Evolutionary conservation across 2,329 filamentous ascomycete species (phyloP).

Genomic region (Diaporthe sp.): DNA sequence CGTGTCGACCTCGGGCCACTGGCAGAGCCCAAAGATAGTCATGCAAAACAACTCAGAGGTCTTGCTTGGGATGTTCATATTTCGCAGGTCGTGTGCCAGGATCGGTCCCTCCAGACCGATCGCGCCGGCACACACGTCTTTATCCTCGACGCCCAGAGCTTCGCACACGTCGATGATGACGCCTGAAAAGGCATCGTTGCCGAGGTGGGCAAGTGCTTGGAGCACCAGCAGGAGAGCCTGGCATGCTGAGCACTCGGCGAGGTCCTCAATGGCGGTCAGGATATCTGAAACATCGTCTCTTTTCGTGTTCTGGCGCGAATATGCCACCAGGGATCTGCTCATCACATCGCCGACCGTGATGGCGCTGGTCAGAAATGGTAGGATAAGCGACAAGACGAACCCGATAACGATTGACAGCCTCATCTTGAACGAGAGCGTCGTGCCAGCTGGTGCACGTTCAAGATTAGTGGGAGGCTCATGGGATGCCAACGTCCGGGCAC

Average conservation of each 20-base stretch:
- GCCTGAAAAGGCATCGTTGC: conserved; percentile 53
- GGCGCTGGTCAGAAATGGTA: conserved; percentile 26
- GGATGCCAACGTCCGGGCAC: neutral
- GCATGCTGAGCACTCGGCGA: conserved; percentile 39
- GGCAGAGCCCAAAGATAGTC: conserved; percentile 67
- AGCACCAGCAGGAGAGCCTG: conserved; percentile 37
- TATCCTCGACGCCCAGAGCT: conserved; percentile 59
- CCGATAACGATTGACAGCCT: conserved; percentile 25
- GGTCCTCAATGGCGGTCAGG: conserved; percentile 37
- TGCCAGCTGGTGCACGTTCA: neutral
- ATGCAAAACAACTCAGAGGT: conserved; percentile 67
- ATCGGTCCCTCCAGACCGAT: conserved; percentile 67
- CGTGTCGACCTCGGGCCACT: conserved; percentile 60
- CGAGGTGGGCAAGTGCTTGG: conserved; percentile 36
- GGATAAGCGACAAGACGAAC: conserved; percentile 11
- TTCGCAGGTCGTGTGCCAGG: conserved; percentile 62
- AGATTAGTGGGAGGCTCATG: neutral
- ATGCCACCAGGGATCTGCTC: conserved; percentile 30
- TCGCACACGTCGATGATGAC: conserved; percentile 53
- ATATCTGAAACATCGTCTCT: conserved; percentile 33
- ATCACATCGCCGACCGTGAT: conserved; percentile 35
- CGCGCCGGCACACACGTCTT: conserved; percentile 68
- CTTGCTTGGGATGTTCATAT: conserved; percentile 62
- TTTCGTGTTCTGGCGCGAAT: conserved; percentile 11
- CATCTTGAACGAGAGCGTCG: conserved; percentile 13